A percentile compares a stretch with the other conserved stretches of the same genome.
Conservation (phyloP, 148 eudicot species). For the Fallopia convolvulus region DNA sequence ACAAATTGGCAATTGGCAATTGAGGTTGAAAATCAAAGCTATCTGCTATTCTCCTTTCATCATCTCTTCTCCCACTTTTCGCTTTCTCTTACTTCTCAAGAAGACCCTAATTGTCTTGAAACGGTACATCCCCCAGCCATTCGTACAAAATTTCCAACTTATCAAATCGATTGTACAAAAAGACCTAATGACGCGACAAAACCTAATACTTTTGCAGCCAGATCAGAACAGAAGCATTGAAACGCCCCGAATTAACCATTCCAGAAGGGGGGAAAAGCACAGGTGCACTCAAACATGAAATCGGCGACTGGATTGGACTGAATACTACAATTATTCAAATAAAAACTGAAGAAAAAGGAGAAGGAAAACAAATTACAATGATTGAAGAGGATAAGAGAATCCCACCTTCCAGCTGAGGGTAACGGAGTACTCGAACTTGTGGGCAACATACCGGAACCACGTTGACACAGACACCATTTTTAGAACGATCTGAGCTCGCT, state of each 20-base stretch:
- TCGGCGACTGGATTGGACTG: background rate
- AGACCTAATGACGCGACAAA: background rate
- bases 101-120: background rate
- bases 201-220: background rate
- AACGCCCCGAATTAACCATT: background rate
- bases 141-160: background rate
- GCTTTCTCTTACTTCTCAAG: background rate
- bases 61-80: background rate
- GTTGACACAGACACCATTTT: conserved; percentile 8
- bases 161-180: background rate
- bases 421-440: conserved; percentile 18
- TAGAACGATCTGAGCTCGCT: background rate
- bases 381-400: conserved; percentile 1
- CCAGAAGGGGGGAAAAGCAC: background rate
- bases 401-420: conserved; percentile 15
- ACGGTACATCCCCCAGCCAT: background rate
- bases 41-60: background rate
- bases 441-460: conserved; percentile 13
- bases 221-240: background rate
- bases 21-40: background rate
- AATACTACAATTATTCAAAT: background rate
- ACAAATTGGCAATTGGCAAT: background rate
- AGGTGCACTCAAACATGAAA: background rate
- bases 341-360: background rate
- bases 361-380: background rate